Evolutionary conservation across 2,329 filamentous ascomycete genomes (phyloP), one percentile per base, ranked within the genome.

Genomic region (Fusarium heterosporum): DNA sequence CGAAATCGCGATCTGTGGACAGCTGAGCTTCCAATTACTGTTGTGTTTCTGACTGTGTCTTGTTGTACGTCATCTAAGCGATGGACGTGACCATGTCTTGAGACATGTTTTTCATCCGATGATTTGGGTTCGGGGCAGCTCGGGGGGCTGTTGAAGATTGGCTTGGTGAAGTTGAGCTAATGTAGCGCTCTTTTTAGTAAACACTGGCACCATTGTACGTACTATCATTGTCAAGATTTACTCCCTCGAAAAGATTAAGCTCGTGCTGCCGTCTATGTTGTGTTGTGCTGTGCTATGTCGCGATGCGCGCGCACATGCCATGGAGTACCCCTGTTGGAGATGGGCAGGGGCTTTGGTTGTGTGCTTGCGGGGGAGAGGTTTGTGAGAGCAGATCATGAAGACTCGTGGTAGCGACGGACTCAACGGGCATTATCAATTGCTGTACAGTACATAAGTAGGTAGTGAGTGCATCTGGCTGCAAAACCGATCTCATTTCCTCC

Each of bases 401-500:
- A 29, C 16, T 26, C 11, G 25, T 12, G 46, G 52, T 58, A 38
- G 56, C 46, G 53, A 45, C 34, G 51, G 45, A 39, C 11, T n/a
- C 34, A 29, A 22, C 6, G 22, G 22, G 22, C 6, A 22, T 22
- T 22, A 22, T 22, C 22, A 22, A 22, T 22, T 22, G 22, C 22
- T 22, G 22, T 22, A 22, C 22, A 22, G 22, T 22, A 22, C 22
- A n/a, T n/a, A n/a, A n/a, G n/a, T 22, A 22, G 22, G 22, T 22
- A 22, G 22, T 22, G 6, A 13, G 52, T 59, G 47, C 51, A 63
- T 41, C 52, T 61, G 30, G 49, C 60, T 66, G 63, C 64, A 66
- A 48, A 42, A 48, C 63, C 64, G 64, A 66, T 66, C 64, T 66
- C 50, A 63, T 43, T 60, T 26, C 34, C 49, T 45, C 52, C 59